Evolutionary conservation across 352 stramenopile species (phyloP).

Genomic region (Phytopythium chamaehyphon): DNA sequence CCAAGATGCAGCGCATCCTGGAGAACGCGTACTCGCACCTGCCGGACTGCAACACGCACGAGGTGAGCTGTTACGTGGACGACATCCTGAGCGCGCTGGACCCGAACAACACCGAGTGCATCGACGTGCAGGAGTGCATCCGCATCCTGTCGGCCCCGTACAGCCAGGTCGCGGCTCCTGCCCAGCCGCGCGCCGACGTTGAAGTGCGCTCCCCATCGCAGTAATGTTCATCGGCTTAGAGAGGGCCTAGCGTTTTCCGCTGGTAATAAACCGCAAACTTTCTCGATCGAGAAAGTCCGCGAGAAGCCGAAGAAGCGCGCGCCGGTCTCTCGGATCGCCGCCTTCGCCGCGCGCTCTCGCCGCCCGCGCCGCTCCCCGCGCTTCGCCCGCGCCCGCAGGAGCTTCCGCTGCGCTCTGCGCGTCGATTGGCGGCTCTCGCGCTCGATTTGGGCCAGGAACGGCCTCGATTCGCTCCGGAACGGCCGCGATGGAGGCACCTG

Average conservation of each 20-base stretch:
- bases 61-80: constrained; percentile 70
- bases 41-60: constrained; percentile 60
- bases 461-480: no score
- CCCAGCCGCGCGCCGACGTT: not conserved
- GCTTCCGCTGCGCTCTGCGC: not conserved
- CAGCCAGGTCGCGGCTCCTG: constrained; percentile 8
- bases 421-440: not conserved
- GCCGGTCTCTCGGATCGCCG: no score
- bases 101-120: constrained; percentile 67
- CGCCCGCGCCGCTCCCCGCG: not conserved
- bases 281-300: not conserved
- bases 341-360: no score
- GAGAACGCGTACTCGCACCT: constrained; percentile 61
- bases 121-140: constrained; percentile 68
- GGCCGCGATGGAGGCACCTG: constrained; percentile 9
- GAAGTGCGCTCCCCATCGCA: not conserved
- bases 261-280: no score
- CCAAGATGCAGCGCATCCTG: constrained; percentile 65
- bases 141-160: constrained; percentile 53
- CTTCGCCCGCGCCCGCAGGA: not conserved
- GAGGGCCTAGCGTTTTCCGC: no score
- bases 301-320: not conserved
- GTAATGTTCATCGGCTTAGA: no score
- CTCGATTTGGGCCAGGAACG: not conserved
- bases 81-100: constrained; percentile 63